These are phyloP conservation scores for Volvox africanus DNA, from an alignment of 139 green algal species.

Conservation along the genomic window DNA sequence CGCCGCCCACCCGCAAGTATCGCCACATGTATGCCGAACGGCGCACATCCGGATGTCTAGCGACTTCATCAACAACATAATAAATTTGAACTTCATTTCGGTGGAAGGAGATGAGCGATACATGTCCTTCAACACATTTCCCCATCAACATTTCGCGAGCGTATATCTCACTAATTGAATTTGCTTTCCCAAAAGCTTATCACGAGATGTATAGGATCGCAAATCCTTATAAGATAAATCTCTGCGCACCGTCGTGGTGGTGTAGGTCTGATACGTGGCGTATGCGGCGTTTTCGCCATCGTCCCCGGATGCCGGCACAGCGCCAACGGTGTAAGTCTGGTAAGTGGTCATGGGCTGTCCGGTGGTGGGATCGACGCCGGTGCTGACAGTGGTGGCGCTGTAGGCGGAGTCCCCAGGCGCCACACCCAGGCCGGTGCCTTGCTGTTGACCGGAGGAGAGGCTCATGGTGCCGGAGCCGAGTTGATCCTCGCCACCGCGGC, in stretches of 20 bases:
- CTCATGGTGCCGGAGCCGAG: neutral
- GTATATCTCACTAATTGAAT: no score
- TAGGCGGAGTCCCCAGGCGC: neutral
- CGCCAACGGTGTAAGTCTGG: constrained; percentile 8
- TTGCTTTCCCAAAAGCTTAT: no score
- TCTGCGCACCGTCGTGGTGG: constrained; percentile 14
- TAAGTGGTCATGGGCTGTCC: constrained; percentile 3
- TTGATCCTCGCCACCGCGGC: neutral
- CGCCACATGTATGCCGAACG: no score
- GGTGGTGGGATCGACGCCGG: constrained; percentile 1
- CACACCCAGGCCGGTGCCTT: neutral
- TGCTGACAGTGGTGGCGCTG: constrained; percentile 34
- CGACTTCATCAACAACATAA: no score
- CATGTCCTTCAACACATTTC: no score
- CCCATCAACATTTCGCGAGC: no score
- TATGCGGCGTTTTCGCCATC: constrained; percentile 5
- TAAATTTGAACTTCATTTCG: no score
- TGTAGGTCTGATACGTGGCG: constrained; percentile 32
- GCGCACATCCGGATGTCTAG: no score
- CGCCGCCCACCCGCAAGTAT: no score
- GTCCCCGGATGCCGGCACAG: neutral
- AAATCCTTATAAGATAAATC: no score
- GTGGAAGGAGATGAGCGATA: no score
- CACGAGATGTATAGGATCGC: no score
- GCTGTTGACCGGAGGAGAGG: neutral